These are phyloP conservation scores for Jacaranda mimosifolia DNA, from an alignment of 257 asterid genomes.

Conservation along the genomic window DNA sequence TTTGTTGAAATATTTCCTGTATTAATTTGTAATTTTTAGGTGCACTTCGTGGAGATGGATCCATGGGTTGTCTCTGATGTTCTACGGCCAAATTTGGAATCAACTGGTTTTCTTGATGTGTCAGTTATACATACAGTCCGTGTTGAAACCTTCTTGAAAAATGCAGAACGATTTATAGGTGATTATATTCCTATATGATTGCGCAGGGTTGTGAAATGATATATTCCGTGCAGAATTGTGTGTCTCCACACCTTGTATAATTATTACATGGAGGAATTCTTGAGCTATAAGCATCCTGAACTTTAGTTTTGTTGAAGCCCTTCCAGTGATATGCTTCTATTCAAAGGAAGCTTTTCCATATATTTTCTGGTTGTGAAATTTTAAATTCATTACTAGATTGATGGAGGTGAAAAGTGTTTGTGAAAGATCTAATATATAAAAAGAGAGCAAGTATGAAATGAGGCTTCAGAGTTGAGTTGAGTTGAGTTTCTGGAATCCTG, in stretches of 20 bases:
- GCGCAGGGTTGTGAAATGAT: background rate
- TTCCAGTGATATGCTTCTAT: slow-evolving; percentile 10
- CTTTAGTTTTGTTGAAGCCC: slow-evolving; percentile 9
- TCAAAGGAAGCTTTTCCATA: slow-evolving; percentile 13
- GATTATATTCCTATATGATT: slow-evolving; percentile 25
- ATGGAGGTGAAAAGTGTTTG: background rate
- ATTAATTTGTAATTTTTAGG: slow-evolving; percentile 56
- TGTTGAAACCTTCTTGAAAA: slow-evolving; percentile 83
- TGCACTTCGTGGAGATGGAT: slow-evolving; percentile 98
- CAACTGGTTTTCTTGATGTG: slow-evolving; percentile 80
- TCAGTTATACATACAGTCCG: slow-evolving; percentile 79
- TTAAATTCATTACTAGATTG: background rate
- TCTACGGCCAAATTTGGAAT: slow-evolving; percentile 82
- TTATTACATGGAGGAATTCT: slow-evolving; percentile 10
- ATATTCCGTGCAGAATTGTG: background rate
- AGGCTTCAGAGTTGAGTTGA: background rate
- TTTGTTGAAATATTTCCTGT: slow-evolving; percentile 17
- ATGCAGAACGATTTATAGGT: slow-evolving; percentile 76
- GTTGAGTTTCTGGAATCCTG: too few species aligned
- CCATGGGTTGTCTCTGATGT: slow-evolving; percentile 97
- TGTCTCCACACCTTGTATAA: background rate
- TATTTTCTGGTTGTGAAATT: background rate
- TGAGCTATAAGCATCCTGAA: background rate
- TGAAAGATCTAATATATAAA: background rate
- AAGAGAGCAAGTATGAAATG: background rate